Percentiles rank a stretch among this genome's conserved stretches.
Conservation (phyloP, 352 stramenopile genomes). For the Phytophthora aleatoria region DNA sequence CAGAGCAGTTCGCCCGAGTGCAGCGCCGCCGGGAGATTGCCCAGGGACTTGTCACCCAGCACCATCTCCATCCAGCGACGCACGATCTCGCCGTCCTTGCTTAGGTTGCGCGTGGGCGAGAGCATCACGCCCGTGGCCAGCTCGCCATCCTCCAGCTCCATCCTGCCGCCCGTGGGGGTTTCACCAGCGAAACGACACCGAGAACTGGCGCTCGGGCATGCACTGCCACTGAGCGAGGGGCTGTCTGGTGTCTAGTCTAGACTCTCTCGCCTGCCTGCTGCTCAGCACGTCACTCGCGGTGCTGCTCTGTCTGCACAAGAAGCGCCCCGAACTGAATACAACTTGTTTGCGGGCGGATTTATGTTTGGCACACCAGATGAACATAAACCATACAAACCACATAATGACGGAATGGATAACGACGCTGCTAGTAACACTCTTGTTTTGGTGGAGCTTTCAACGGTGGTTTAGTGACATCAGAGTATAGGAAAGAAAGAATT, state of each 20-base stretch:
- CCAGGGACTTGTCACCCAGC: slow-evolving; percentile 72
- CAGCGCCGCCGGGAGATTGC: slow-evolving; percentile 57
- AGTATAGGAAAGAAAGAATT: neutral
- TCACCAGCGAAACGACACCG: slow-evolving; percentile 19
- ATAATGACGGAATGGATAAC: neutral
- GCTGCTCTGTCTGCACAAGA: slow-evolving; percentile 27
- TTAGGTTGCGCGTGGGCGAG: slow-evolving; percentile 40
- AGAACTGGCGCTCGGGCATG: slow-evolving; percentile 32
- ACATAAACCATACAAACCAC: neutral
- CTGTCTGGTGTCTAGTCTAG: slow-evolving; percentile 2
- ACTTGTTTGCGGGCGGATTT: neutral
- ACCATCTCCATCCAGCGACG: slow-evolving; percentile 90
- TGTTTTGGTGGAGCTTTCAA: neutral
- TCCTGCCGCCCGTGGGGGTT: neutral
- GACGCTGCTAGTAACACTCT: neutral
- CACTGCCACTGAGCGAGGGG: slow-evolving; percentile 7
- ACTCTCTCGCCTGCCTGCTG: slow-evolving; percentile 12
- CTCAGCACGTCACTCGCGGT: slow-evolving; percentile 25
- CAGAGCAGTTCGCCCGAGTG: slow-evolving; percentile 70
- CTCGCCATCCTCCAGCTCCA: slow-evolving; percentile 34
- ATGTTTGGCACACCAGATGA: neutral
- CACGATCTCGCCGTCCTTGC: slow-evolving; percentile 71
- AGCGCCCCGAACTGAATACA: slow-evolving; percentile 7
- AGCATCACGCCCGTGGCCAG: slow-evolving; percentile 39
- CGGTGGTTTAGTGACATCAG: neutral